These are phyloP conservation scores for Porpolomopsis calyptriformis DNA, from an alignment of 768 basidiomycete species.

Conservation along the genomic window DNA sequence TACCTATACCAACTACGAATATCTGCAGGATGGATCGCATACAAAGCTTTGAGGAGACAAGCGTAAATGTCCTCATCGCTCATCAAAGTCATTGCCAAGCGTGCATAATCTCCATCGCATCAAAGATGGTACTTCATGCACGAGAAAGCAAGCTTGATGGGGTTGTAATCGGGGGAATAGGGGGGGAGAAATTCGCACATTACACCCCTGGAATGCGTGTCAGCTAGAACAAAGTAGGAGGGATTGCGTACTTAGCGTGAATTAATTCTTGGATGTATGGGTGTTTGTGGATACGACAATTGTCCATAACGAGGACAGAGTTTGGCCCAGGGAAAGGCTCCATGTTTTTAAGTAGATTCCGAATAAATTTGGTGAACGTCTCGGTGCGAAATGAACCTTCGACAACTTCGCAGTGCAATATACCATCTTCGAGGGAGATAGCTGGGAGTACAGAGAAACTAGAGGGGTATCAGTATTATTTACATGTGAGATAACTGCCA, in stretches of 20 bases:
- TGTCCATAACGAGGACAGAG: slow-evolving; percentile 28
- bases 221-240: slow-evolving; percentile 3
- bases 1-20: slow-evolving; percentile 15
- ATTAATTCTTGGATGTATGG: slow-evolving; percentile 2
- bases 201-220: slow-evolving; percentile 8
- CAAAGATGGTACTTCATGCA: slow-evolving; percentile 18
- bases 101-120: slow-evolving; percentile 4
- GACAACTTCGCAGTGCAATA: slow-evolving; percentile 4
- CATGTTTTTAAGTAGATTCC: slow-evolving; percentile 14
- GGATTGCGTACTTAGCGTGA: background rate
- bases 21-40: slow-evolving; percentile 11
- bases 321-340: slow-evolving; percentile 21
- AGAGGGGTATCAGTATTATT: background rate
- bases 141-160: slow-evolving; percentile 16
- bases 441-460: slow-evolving; percentile 7
- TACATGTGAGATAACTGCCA: background rate
- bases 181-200: slow-evolving; percentile 5
- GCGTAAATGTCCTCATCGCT: slow-evolving; percentile 13
- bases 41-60: slow-evolving; percentile 13
- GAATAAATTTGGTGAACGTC: background rate
- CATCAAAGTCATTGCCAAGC: slow-evolving; percentile 11
- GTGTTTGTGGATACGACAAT: slow-evolving; percentile 25
- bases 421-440: slow-evolving; percentile 2
- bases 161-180: slow-evolving; percentile 10
- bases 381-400: slow-evolving; percentile 3